A percentile compares a stretch with the other conserved stretches of the same genome.
Conservation (phyloP, 2,329 filamentous ascomycete species). For the Pseudogymnoascus sp. region DNA sequence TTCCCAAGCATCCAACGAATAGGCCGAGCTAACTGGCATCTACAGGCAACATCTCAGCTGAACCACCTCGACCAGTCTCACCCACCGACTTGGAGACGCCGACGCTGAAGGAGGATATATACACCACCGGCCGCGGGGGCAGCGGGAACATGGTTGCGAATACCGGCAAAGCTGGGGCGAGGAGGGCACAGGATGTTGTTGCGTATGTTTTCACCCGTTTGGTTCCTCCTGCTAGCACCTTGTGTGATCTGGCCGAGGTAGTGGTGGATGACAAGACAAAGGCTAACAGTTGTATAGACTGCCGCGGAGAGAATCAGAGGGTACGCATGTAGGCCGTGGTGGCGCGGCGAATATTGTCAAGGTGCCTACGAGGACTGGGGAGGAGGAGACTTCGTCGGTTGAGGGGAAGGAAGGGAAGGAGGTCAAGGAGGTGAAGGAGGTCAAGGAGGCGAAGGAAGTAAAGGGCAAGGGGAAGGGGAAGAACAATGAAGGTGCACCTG, state of each 20-base stretch:
- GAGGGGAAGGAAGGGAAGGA: not conserved
- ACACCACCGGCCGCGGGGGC: slow-evolving; percentile 85
- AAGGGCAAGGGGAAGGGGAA: not conserved
- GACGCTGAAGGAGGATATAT: slow-evolving; percentile 71
- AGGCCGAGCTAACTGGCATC: not conserved
- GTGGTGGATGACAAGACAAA: too few species aligned
- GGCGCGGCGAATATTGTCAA: slow-evolving; percentile 62
- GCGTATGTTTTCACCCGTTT: too few species aligned
- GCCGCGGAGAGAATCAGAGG: slow-evolving; percentile 47
- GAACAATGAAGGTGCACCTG: not conserved
- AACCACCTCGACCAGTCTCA: slow-evolving; percentile 38
- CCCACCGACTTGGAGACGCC: slow-evolving; percentile 70
- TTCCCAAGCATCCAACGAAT: not conserved
- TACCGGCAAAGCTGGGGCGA: slow-evolving; percentile 65
- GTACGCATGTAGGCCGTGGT: slow-evolving; percentile 63
- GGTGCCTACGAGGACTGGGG: slow-evolving; percentile 20
- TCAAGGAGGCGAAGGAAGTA: not conserved
- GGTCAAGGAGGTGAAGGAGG: not conserved
- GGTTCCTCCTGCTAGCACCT: too few species aligned
- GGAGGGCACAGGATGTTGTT: slow-evolving; percentile 75
- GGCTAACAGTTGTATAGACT: too few species aligned
- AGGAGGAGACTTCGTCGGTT: slow-evolving; percentile 26
- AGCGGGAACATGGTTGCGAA: slow-evolving; percentile 78
- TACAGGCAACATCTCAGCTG: slow-evolving; percentile 56
- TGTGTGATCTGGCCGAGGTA: too few species aligned